Conservation (phyloP, 345 rosid species). For the Noccaea bulbosa region DNA sequence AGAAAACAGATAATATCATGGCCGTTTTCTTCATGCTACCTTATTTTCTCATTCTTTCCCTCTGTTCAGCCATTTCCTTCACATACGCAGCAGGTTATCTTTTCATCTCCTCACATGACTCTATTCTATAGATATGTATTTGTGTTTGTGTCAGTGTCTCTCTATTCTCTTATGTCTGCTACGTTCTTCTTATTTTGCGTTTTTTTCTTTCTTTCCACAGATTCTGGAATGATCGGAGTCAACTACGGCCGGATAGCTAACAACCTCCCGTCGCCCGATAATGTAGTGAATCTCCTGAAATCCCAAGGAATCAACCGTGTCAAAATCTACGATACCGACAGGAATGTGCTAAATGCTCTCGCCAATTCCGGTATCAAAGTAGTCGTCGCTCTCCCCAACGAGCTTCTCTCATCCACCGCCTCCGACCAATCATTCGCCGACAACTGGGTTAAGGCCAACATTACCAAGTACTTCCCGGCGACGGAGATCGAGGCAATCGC, state of each 20-base stretch:
- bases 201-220: conserved; percentile 27
- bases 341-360: conserved; percentile 62
- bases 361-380: conserved; percentile 60
- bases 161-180: background rate
- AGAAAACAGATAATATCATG: conserved; percentile 13
- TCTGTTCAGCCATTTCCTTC: conserved; percentile 39
- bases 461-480: conserved; percentile 53
- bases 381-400: conserved; percentile 76
- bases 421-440: conserved; percentile 73
- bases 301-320: conserved; percentile 56
- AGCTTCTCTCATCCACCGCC: conserved; percentile 69
- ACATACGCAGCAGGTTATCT: conserved; percentile 50
- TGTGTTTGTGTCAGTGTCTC: background rate
- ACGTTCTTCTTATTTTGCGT: background rate
- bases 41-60: conserved; percentile 35
- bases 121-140: background rate
- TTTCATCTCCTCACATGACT: background rate
- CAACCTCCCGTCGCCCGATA: conserved; percentile 65
- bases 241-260: conserved; percentile 82
- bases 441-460: conserved; percentile 65
- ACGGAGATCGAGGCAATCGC: conserved; percentile 76
- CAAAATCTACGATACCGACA: conserved; percentile 76
- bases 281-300: conserved; percentile 71
- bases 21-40: background rate
- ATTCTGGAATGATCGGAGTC: conserved; percentile 61